These are phyloP conservation scores for Tuber microsphaerosporum DNA, from an alignment of 495 filamentous ascomycete genomes.

Conservation along the genomic window DNA sequence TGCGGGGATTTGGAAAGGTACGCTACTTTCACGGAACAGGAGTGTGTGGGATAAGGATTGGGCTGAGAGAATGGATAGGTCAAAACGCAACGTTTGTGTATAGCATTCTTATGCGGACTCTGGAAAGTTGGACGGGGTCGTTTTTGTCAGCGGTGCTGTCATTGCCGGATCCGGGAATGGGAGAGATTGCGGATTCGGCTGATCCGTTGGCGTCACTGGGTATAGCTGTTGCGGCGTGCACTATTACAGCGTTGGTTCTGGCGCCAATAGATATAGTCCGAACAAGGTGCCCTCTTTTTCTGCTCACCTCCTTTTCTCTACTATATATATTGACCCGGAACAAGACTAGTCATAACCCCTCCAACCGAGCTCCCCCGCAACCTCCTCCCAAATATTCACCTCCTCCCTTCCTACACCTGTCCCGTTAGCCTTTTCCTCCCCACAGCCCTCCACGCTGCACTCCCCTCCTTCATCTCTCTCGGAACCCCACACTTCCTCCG, in stretches of 20 bases:
- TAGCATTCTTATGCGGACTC: constrained; percentile 29
- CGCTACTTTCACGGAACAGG: constrained; percentile 54
- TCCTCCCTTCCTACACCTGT: constrained; percentile 69
- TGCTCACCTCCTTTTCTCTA: constrained; percentile 12
- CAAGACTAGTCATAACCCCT: constrained; percentile 69
- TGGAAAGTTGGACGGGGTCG: constrained; percentile 37
- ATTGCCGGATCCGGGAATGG: constrained; percentile 35
- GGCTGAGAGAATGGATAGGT: constrained; percentile 19
- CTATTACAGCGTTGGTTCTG: constrained; percentile 68
- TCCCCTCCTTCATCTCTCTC: constrained; percentile 71
- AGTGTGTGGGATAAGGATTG: neutral
- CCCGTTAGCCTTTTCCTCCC: constrained; percentile 64
- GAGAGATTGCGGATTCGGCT: constrained; percentile 37
- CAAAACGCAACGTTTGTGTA: constrained; percentile 40
- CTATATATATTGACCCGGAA: constrained; percentile 23
- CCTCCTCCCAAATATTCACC: constrained; percentile 63
- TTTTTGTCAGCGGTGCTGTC: constrained; percentile 39
- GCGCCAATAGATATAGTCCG: constrained; percentile 83
- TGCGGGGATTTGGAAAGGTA: constrained; percentile 93
- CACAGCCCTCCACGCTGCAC: constrained; percentile 75
- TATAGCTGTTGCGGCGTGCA: constrained; percentile 75
- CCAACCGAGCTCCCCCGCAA: constrained; percentile 64
- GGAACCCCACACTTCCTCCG: constrained; percentile 76
- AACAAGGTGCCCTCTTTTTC: constrained; percentile 53
- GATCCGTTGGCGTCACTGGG: constrained; percentile 47